Evolutionary conservation across 1,139 yeast species (phyloP).

Genomic region (Kodamaea fungicola): DNA sequence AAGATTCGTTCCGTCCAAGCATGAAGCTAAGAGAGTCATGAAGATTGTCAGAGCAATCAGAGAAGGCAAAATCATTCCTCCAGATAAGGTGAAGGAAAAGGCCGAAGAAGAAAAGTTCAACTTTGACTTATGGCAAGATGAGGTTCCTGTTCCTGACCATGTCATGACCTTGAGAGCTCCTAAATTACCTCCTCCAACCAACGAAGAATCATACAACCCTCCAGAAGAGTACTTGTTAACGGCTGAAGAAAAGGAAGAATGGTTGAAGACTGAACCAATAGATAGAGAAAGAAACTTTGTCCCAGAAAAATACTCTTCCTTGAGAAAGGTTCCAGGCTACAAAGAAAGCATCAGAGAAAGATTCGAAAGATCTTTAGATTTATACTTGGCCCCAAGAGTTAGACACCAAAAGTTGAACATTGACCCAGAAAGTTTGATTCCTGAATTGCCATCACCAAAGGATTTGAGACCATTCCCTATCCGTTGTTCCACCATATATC

Average conservation of each 20-base stretch:
- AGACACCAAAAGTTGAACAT: conserved; percentile 87
- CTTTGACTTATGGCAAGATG: conserved; percentile 86
- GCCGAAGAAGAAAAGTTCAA: conserved; percentile 48
- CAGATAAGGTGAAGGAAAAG: conserved; percentile 52
- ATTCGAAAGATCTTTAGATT: conserved; percentile 90
- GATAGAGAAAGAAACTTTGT: conserved; percentile 78
- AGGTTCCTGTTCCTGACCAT: conserved; percentile 57
- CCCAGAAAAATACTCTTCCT: conserved; percentile 77
- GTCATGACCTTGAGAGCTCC: conserved; percentile 94
- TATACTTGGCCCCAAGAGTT: conserved; percentile 94
- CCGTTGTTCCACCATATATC: conserved; percentile 76
- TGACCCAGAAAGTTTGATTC: conserved; percentile 94
- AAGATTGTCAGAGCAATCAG: conserved; percentile 94
- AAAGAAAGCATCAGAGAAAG: conserved; percentile 80
- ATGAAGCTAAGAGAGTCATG: conserved; percentile 95
- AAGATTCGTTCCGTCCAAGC: conserved; percentile 93
- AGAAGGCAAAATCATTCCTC: conserved; percentile 89
- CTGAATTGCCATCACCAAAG: conserved; percentile 94
- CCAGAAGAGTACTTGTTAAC: conserved; percentile 89
- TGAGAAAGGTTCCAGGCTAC: conserved; percentile 94
- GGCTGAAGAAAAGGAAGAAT: conserved; percentile 70
- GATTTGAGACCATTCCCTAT: conserved; percentile 98
- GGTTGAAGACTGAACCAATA: conserved; percentile 69
- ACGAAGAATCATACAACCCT: conserved; percentile 95
- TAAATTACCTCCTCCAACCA: conserved; percentile 90